Evolutionary conservation across 73 alveolate species (phyloP), one percentile per base, ranked within the genome.

Genomic region (Breviolum minutum): DNA sequence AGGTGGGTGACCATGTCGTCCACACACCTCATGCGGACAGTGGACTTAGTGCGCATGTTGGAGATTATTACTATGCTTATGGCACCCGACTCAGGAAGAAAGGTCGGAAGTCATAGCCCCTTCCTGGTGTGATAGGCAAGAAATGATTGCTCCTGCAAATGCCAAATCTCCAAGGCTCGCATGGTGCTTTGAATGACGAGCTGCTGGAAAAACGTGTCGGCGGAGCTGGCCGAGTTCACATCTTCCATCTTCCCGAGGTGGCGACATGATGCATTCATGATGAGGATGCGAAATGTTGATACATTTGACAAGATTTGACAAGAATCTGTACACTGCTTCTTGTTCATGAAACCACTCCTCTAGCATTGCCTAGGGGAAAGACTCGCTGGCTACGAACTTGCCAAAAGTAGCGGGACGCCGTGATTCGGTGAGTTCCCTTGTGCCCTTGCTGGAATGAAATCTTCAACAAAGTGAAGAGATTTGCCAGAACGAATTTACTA

Each of bases 161-260:
- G 80, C 6, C 11, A 9, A 24, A 27, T 22, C 77, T 14, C 32
- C 26, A 24, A 94, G 99, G 99, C 71, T 94, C 99, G 29, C 94
- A 94, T 22, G 94, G 73, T 5, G 99, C 99, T n/a, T 62, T 94
- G 76, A 94, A 71, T 16, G 94, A 79, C 26, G 99, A 94, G 84
- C 83, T 94, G 86, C 92, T 69, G 26, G 99, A 94, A 63, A 77
- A 81, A 76, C 99, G 99, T 9, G 99, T 94, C 6, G 99, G 94
- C 40, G 99, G 99, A 29, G 89, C 92, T 20, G 99, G 99, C 74
- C 92, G 99, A 13, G 70, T 77, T 71, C 99, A 94, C 85, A 77
- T 94, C 77, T 94, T 94, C 99, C 99, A 94, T 88, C 84, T 94
- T 54, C 99, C 99, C 14, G 99, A 94, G 90, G 99, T 60, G 87